Base-by-base conservation (phyloP, 2,329 filamentous ascomycete species). In the Xylaria sp. region DNA sequence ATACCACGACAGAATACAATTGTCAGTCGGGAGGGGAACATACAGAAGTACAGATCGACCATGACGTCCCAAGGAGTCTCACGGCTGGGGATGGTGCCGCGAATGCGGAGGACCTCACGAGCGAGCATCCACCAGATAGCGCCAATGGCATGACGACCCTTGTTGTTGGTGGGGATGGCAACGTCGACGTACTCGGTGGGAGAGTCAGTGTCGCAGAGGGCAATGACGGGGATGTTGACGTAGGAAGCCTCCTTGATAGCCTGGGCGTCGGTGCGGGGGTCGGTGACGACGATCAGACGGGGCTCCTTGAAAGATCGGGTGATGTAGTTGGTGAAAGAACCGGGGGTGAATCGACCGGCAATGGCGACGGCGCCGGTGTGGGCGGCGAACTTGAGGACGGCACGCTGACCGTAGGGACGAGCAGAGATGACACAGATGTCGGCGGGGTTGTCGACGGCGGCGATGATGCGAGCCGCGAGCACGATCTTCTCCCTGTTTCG, bases 261-360 rank as follows among this genome's bases (percentile, higher is more conserved):
- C 91, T 99, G 96, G 83, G 96, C 93, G 81, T 99, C 96, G 88
- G 97, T 99, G 86, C 97, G 95, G 80, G 96, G 96, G 85, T 99
- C 96, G 87, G 96, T 99, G 81, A 99, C 96, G 84, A 99, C 91
- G 86, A 99, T 98, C 82, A 99, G 90, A 85, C 97, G 97, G 82
- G 96, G 96, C 90, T 99, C 96, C 92, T 98, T 98, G 94, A 99
- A 99, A 76, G 96, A 98, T 82, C 96, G 95, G 85, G 97, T 99
- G 92, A 99, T 99, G 92, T 99, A 99, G 91, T 99, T 99, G 90
- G 96, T 99, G 92, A 99, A 99, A 86, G 95, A 97, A 93, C 96
- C 96, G 84, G 96, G 96, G 82, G 96, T 99, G 92, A 99, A 99
- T 84, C 96, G 96, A 88, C 96, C 96, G 81, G 96, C 97, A 82